These are phyloP conservation scores for Glycine tomentella DNA, from an alignment of 306 rosid species.

Conservation along the genomic window DNA sequence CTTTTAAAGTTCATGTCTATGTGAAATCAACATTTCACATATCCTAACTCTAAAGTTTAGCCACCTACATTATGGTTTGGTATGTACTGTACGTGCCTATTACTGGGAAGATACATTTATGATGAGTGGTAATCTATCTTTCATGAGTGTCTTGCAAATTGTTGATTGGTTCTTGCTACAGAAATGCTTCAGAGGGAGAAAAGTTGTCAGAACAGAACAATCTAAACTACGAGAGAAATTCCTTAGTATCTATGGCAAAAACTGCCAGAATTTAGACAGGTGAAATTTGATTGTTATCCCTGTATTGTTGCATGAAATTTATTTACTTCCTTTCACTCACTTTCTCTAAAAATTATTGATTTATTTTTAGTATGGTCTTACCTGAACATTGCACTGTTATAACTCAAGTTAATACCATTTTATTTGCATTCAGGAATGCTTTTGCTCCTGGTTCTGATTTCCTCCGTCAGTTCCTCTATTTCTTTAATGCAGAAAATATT, in stretches of 20 bases:
- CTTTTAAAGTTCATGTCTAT: not conserved
- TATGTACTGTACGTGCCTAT: slow-evolving; percentile 12
- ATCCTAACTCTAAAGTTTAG: slow-evolving; percentile 41
- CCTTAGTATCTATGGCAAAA: slow-evolving; percentile 62
- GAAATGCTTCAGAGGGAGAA: slow-evolving; percentile 99
- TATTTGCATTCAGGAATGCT: slow-evolving; percentile 71
- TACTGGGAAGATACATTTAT: slow-evolving; percentile 28
- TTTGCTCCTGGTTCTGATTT: slow-evolving; percentile 89
- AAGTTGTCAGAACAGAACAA: slow-evolving; percentile 67
- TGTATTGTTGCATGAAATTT: slow-evolving; percentile 27
- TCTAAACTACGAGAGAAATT: slow-evolving; percentile 74
- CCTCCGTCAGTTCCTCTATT: slow-evolving; percentile 84
- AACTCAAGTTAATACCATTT: slow-evolving; percentile 37
- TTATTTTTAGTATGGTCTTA: slow-evolving; percentile 21
- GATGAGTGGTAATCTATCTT: slow-evolving; percentile 20
- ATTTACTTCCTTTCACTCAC: slow-evolving; percentile 9
- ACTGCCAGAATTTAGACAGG: slow-evolving; percentile 80
- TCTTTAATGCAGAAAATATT: slow-evolving; percentile 67
- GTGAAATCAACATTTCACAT: slow-evolving; percentile 30
- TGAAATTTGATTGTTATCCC: slow-evolving; percentile 44
- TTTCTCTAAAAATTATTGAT: slow-evolving; percentile 23
- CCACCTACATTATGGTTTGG: slow-evolving; percentile 34
- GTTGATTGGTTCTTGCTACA: slow-evolving; percentile 74
- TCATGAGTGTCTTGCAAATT: slow-evolving; percentile 44
- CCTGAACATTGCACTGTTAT: slow-evolving; percentile 30